These are phyloP conservation scores for Mucor saturninus DNA, from an alignment of 371 early-diverging fungal genomes.

Conservation along the genomic window DNA sequence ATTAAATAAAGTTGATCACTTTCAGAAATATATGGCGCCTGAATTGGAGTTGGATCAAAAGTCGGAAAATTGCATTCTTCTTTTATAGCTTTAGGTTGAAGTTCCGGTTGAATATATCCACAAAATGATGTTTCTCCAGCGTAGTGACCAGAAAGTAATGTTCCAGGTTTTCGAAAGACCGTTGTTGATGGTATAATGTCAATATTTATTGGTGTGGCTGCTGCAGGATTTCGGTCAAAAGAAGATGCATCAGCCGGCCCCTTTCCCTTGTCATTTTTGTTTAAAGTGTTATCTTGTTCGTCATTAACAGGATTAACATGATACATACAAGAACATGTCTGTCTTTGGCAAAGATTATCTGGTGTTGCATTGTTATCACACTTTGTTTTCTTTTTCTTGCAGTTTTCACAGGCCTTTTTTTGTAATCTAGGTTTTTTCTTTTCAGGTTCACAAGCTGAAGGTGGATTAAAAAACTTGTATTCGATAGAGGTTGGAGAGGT, in stretches of 20 bases:
- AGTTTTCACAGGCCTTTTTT: slow-evolving; percentile 24
- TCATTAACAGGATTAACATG: slow-evolving; percentile 11
- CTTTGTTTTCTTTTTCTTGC: slow-evolving; percentile 24
- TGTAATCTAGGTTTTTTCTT: slow-evolving; percentile 7
- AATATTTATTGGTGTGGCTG: not conserved
- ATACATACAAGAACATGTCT: slow-evolving; percentile 21
- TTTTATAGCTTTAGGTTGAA: slow-evolving; percentile 4
- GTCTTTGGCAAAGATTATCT: slow-evolving; percentile 18
- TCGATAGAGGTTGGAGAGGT: slow-evolving; percentile 18
- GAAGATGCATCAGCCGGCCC: not conserved
- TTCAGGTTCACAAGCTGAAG: not conserved
- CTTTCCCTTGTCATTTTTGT: not conserved
- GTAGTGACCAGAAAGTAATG: slow-evolving; percentile 26
- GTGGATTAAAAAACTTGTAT: slow-evolving; percentile 14
- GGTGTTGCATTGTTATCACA: slow-evolving; percentile 25
- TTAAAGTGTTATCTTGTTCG: slow-evolving; percentile 6
- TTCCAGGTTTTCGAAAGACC: slow-evolving; percentile 28
- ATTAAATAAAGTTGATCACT: slow-evolving; percentile 45
- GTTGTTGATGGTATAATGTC: slow-evolving; percentile 22
- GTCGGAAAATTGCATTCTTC: slow-evolving; percentile 20
- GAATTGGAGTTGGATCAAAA: not conserved
- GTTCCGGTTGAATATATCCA: slow-evolving; percentile 8
- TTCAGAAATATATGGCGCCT: slow-evolving; percentile 13
- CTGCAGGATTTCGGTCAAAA: not conserved
- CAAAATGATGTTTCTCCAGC: slow-evolving; percentile 33